phyloP scores from a whole-genome alignment of 2,329 filamentous ascomycete genomes.

The Fusarium denticulatum region DNA sequence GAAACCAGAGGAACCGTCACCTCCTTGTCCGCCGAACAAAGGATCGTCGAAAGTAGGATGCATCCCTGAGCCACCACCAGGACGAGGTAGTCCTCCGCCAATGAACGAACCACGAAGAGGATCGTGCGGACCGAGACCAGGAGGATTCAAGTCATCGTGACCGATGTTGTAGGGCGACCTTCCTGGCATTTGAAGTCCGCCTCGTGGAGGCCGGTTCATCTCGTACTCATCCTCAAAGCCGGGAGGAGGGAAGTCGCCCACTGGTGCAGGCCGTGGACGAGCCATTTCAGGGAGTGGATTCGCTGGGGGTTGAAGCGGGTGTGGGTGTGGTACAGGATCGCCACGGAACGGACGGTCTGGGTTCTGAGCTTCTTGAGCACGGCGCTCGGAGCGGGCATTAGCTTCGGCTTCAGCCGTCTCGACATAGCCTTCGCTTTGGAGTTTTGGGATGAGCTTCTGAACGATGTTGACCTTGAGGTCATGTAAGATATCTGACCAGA shows the following conservation, averaged over 20 bases:
- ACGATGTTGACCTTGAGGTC: conserved; percentile 83
- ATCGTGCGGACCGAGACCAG: conserved; percentile 85
- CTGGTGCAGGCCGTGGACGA: conserved; percentile 67
- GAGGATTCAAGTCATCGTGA: conserved; percentile 87
- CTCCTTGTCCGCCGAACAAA: conserved; percentile 68
- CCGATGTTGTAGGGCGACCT: conserved; percentile 76
- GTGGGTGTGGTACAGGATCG: conserved; percentile 62
- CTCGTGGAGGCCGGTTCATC: conserved; percentile 69
- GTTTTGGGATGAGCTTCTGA: conserved; percentile 81
- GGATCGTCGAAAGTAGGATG: conserved; percentile 95
- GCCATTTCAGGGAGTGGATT: conserved; percentile 72
- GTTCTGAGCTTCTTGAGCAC: conserved; percentile 53
- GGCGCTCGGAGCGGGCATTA: conserved; percentile 53
- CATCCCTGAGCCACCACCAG: conserved; percentile 81
- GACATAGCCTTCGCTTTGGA: conserved; percentile 83
- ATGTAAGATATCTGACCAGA: conserved; percentile 66
- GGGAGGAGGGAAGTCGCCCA: conserved; percentile 82
- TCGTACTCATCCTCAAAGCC: conserved; percentile 95
- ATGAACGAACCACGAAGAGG: conserved; percentile 76
- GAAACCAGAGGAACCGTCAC: conserved; percentile 47
- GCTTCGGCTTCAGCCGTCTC: conserved; percentile 61
- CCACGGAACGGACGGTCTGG: conserved; percentile 48
- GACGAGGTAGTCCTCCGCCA: conserved; percentile 66
- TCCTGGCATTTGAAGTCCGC: conserved; percentile 50
- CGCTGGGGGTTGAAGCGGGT: conserved; percentile 72